Base-by-base conservation (phyloP, 2,329 filamentous ascomycete species). In the Fusarium floridanum region DNA sequence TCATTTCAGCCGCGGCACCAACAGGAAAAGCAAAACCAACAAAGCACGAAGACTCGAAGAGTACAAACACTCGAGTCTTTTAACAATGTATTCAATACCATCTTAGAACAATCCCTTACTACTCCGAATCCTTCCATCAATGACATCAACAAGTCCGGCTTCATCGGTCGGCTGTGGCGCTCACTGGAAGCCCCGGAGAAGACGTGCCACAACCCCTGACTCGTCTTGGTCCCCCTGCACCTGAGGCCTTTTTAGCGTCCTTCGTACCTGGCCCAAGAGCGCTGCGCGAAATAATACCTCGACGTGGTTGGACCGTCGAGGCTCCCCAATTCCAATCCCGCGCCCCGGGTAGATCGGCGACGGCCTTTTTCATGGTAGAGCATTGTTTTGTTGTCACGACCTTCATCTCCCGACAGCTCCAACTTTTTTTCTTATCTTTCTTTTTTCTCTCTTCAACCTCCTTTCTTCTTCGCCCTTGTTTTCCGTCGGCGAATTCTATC, bases 211-310 rank as follows among this genome's bases (percentile, higher is more conserved):
- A 12, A 29, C 71, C 71, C 67, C 71, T 74, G 71, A 61, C 68
- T 66, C 60, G 29, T 27, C 29, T 10, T 12, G 43, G 29, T 36
- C 29, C 14, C 14, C 60, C 41, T 53, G 43, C 39, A 27, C 72
- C 72, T 56, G 61, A 64, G 48, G 60, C 29, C 48, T 53, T 39
- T 50, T 64, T 67, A 62, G 64, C 53, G 64, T 60, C 56, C 48
- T 6, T 53, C 24, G 48, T 53, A 32, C 48, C 48, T 53, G 48
- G 48, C 48, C 48, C 48, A 27, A 32, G 48, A 53, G 17, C 11
- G 36, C 60, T 69, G 68, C 68, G 74, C 74, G 65, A 74, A 73
- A 67, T 68, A 66, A 66, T 75, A 74, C 68, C 64, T 70, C 65
- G 69, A 43, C 65, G 67, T 75, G 75, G 71, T 75, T 77, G 76